Percentiles rank a stretch among this genome's conserved stretches.
phyloP scores from a whole-genome alignment of 768 basidiomycete species.

The Podaxis rugospora region DNA sequence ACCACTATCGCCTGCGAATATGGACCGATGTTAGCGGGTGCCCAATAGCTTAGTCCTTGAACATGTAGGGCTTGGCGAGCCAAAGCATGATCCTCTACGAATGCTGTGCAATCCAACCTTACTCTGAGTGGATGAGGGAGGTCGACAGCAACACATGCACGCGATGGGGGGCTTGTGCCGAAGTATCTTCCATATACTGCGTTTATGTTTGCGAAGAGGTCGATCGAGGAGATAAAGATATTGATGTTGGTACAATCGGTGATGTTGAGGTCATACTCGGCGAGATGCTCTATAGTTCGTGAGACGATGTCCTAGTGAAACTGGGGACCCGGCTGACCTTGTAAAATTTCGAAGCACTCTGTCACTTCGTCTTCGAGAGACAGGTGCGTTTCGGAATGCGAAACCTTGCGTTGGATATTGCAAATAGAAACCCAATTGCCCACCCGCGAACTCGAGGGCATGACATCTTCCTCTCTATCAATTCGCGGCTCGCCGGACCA shows the following conservation, averaged over 20 bases:
- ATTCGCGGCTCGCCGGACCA: not conserved
- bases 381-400: constrained; percentile 17
- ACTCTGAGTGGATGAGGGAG: constrained; percentile 56
- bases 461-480: not conserved
- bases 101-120: constrained; percentile 81
- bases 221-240: constrained; percentile 78
- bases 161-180: constrained; percentile 86
- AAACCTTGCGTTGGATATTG: constrained; percentile 40
- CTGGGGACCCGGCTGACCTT: constrained; percentile 40
- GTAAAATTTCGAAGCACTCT: constrained; percentile 59
- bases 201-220: constrained; percentile 76
- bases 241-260: constrained; percentile 73
- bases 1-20: constrained; percentile 93
- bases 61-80: constrained; percentile 84
- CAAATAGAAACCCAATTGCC: constrained; percentile 70
- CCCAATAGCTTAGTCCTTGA: constrained; percentile 97
- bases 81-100: constrained; percentile 29
- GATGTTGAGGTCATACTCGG: constrained; percentile 41
- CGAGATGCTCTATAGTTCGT: constrained; percentile 46
- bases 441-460: constrained; percentile 21
- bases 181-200: constrained; percentile 76
- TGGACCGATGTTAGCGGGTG: constrained; percentile 97
- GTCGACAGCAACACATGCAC: constrained; percentile 88
- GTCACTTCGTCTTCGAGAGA: constrained; percentile 69
- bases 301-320: not conserved